Conservation (phyloP, 805 yeast genomes). For the Saturnispora mendoncae region DNA sequence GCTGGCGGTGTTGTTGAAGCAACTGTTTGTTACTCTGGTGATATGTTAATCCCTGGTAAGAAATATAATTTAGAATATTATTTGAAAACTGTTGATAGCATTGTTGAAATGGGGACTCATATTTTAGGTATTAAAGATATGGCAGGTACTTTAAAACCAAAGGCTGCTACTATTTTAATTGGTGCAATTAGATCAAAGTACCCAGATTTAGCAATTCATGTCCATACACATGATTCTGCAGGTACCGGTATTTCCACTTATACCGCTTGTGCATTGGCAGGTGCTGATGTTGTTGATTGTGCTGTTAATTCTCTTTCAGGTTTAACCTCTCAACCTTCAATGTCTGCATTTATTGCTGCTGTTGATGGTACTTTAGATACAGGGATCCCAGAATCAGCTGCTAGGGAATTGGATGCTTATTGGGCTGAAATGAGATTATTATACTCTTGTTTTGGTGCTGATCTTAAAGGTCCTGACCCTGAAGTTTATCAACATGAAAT, state of each 20-base stretch:
- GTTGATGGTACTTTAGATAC: constrained; percentile 78
- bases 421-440: constrained; percentile 99
- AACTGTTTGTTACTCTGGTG: constrained; percentile 97
- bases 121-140: constrained; percentile 96
- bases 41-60: constrained; percentile 92
- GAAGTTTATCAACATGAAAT: constrained; percentile 98
- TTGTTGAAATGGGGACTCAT: constrained; percentile 93
- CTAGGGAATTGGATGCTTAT: constrained; percentile 82
- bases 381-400: constrained; percentile 55
- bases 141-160: constrained; percentile 98
- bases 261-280: constrained; percentile 90
- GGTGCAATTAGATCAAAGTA: constrained; percentile 74
- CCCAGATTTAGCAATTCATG: constrained; percentile 95
- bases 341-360: constrained; percentile 87
- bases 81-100: constrained; percentile 66
- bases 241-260: constrained; percentile 98
- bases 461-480: constrained; percentile 98
- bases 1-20: constrained; percentile 99
- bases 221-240: constrained; percentile 98
- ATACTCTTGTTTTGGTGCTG: constrained; percentile 96
- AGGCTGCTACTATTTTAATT: constrained; percentile 78
- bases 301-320: constrained; percentile 98
- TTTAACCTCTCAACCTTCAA: constrained; percentile 95
- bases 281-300: constrained; percentile 97
- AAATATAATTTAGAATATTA: constrained; percentile 92